Evolutionary conservation across 805 yeast genomes (phyloP).

Genomic region (Blastobotrys terrestris): DNA sequence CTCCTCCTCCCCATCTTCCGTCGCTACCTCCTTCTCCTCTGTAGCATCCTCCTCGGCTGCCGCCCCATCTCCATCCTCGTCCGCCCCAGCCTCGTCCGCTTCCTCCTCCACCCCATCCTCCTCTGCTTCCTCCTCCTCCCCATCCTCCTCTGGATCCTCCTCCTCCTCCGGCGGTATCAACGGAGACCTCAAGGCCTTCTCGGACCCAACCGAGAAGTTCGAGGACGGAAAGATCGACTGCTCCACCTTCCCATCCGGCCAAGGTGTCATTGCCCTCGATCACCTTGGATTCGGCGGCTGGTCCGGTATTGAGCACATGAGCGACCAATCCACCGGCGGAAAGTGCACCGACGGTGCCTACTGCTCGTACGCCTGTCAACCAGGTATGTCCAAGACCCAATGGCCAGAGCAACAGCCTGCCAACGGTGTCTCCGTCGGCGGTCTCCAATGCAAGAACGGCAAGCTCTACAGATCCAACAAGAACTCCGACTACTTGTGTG

Average conservation of each 20-base stretch:
- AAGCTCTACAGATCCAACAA: slow-evolving; percentile 76
- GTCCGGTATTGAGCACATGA: slow-evolving; percentile 60
- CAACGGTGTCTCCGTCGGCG: slow-evolving; percentile 90
- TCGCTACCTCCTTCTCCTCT: slow-evolving; percentile 15
- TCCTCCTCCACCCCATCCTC: slow-evolving; percentile 30
- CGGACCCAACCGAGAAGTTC: slow-evolving; percentile 55
- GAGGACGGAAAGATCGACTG: slow-evolving; percentile 68
- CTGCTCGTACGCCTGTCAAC: slow-evolving; percentile 97
- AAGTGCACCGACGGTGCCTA: slow-evolving; percentile 81
- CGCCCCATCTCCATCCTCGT: slow-evolving; percentile 14
- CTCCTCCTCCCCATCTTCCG: slow-evolving; percentile 17
- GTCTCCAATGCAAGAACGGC: slow-evolving; percentile 80
- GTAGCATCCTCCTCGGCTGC: slow-evolving; percentile 18
- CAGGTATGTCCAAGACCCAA: slow-evolving; percentile 99
- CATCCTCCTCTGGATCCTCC: slow-evolving; percentile 30
- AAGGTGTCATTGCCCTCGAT: slow-evolving; percentile 75
- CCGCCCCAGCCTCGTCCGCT: slow-evolving; percentile 19
- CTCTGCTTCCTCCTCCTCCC: slow-evolving; percentile 28
- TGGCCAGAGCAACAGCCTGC: slow-evolving; percentile 89
- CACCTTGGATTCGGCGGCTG: slow-evolving; percentile 75
- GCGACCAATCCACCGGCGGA: slow-evolving; percentile 49
- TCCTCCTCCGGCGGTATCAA: slow-evolving; percentile 23
- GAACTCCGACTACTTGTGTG: slow-evolving; percentile 65
- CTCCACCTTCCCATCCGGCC: slow-evolving; percentile 66
- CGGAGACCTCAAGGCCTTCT: slow-evolving; percentile 57